Base-by-base conservation (phyloP, 176 grass and related monocot species). In the Juncus effusus region DNA sequence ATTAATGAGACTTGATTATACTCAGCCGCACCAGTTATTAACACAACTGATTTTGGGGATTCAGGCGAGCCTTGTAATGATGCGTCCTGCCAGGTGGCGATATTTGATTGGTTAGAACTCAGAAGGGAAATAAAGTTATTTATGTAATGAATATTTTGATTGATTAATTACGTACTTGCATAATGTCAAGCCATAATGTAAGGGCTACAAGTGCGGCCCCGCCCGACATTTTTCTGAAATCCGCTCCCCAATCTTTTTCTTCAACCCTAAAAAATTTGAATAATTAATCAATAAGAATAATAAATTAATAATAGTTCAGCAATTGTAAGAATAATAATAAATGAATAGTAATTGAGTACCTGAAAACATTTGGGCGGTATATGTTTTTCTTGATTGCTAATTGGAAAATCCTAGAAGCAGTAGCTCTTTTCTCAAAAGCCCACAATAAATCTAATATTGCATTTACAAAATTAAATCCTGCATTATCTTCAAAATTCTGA, bases 391-490 rank as follows among this genome's bases (percentile, higher is more conserved):
- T 85, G 61, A 84, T 79, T 78, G 93, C 93, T 66, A 96, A 44
- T 57, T 96, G 87, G 71, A 91, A 96, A 76, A 96, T 88, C 74
- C 82, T 84, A 38, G 80, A 86, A 63, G 93, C 93, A 67, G 85
- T 96, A 58, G 85, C 85, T 50, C 88, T 68, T 76, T 85, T 63
- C 60, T 96, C 87, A 84, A 91, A 96, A 70, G 92, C 79, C 92
- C 92, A 96, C 50, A 91, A 56, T 51, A 96, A 77, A 59, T 96
- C 87, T 77, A 83, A 84, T 65, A 96, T 50, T 73, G 92, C 92
- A 88, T 96, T 96, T 70, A 96, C 87, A 81, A 96, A 91, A 69
- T 96, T 91, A 58, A 91, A 83, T 38, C 79, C 62, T 79, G 87
- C 82, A 69, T 82, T 70, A 79, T 88, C 92, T 74, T 86, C 87